phyloP scores from a whole-genome alignment of 2,329 filamentous ascomycete species.

The Epichloe sp. region DNA sequence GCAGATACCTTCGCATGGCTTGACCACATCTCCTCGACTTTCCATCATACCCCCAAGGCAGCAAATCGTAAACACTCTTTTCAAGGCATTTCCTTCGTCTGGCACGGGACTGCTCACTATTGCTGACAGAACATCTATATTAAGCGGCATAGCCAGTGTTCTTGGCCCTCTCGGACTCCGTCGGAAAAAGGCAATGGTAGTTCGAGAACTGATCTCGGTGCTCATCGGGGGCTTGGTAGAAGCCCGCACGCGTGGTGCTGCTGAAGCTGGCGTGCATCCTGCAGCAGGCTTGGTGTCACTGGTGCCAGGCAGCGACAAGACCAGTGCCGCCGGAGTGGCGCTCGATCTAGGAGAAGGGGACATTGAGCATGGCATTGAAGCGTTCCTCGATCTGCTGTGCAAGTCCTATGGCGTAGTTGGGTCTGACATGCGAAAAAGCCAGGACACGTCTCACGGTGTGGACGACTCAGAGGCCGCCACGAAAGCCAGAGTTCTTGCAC shows the following conservation, averaged over 20 bases:
- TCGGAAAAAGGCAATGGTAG: constrained; percentile 81
- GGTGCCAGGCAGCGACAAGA: constrained; percentile 38
- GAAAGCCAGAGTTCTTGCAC: constrained; percentile 44
- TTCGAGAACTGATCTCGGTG: constrained; percentile 72
- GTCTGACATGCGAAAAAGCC: constrained; percentile 24
- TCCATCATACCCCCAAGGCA: constrained; percentile 43
- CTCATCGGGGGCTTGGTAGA: constrained; percentile 78
- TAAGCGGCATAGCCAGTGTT: constrained; percentile 81
- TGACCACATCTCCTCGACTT: constrained; percentile 42
- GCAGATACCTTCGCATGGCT: constrained; percentile 34
- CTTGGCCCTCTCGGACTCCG: constrained; percentile 66
- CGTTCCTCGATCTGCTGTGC: constrained; percentile 47
- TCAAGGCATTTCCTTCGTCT: constrained; percentile 57
- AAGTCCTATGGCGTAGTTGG: constrained; percentile 51
- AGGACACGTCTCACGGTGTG: constrained; percentile 12
- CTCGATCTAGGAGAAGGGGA: constrained; percentile 52
- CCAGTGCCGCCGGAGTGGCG: constrained; percentile 34
- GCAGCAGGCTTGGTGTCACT: constrained; percentile 73
- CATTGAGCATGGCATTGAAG: constrained; percentile 52
- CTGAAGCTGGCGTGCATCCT: constrained; percentile 92
- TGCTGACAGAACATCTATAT: constrained; percentile 63
- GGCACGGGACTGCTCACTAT: constrained; percentile 55
- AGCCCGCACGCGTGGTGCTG: constrained; percentile 80
- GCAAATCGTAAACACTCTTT: constrained; percentile 51
- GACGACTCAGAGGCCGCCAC: constrained; percentile 39